A percentile compares a stretch with the other conserved stretches of the same genome.
These are phyloP conservation scores for Cylindrotheca closterium DNA, from an alignment of 108 stramenopile genomes.

Conservation along the genomic window DNA sequence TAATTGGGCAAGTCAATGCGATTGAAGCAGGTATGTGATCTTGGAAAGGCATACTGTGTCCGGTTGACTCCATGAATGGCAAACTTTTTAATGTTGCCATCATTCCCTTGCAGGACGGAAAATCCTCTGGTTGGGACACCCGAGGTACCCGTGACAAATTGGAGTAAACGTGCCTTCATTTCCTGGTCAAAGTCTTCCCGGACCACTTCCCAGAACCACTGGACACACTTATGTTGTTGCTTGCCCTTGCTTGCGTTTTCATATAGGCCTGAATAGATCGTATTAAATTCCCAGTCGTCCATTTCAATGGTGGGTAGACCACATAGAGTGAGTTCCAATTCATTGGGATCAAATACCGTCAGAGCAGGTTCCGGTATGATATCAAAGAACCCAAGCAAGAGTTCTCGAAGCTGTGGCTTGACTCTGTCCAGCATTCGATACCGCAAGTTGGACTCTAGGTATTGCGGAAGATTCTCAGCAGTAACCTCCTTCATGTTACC, in stretches of 20 bases:
- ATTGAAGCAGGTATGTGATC: conserved; percentile 97
- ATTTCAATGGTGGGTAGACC: conserved; percentile 94
- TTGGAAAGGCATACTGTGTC: conserved; percentile 69
- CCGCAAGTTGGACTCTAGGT: conserved; percentile 86
- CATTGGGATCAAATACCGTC: conserved; percentile 94
- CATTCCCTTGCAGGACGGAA: conserved; percentile 90
- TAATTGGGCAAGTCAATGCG: conserved; percentile 91
- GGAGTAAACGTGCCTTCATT: conserved; percentile 91
- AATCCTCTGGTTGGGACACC: conserved; percentile 97
- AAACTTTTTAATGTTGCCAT: conserved; percentile 94
- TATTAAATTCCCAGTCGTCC: conserved; percentile 90
- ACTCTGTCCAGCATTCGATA: conserved; percentile 88
- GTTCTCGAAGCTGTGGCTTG: conserved; percentile 83
- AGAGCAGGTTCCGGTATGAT: conserved; percentile 93
- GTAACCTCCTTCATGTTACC: conserved; percentile 90
- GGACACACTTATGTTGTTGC: conserved; percentile 51
- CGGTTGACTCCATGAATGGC: conserved; percentile 86
- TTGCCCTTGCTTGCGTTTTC: conserved; percentile 40
- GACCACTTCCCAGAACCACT: conserved; percentile 97
- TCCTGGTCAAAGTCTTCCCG: conserved; percentile 88
- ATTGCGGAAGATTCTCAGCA: conserved; percentile 91
- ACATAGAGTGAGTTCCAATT: conserved; percentile 96
- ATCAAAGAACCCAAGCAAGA: conserved; percentile 95
- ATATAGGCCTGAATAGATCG: conserved; percentile 82
- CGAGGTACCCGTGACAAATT: conserved; percentile 95